A percentile compares a stretch with the other conserved stretches of the same genome.
phyloP scores from a whole-genome alignment of 2,329 filamentous ascomycete species.

The Beauveria medogensis region DNA sequence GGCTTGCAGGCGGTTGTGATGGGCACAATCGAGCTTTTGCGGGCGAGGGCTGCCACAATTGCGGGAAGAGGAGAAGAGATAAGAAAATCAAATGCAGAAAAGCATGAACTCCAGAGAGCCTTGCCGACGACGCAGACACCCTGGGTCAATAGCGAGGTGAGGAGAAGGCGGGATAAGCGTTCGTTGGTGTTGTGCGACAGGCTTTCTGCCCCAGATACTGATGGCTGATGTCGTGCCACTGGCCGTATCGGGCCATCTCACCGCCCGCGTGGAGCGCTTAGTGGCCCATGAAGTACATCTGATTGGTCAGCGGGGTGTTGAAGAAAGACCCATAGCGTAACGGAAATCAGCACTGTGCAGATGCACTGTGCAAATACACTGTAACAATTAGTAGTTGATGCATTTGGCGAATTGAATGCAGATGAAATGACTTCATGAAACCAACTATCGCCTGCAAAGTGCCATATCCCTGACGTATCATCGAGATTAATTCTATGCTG shows the following conservation, averaged over 20 bases:
- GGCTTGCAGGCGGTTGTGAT: neutral
- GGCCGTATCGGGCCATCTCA: slow-evolving; percentile 12
- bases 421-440: neutral
- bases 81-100: neutral
- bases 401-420: neutral
- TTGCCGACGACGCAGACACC: neutral
- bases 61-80: neutral
- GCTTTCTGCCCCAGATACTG: slow-evolving; percentile 11
- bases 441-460: no score
- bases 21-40: neutral
- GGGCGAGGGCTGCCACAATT: neutral
- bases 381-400: no score
- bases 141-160: neutral
- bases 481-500: no score
- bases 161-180: neutral
- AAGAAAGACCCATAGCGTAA: neutral
- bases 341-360: neutral
- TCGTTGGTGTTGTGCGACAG: slow-evolving; percentile 10
- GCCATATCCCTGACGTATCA: no score
- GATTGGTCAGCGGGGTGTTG: slow-evolving; percentile 3
- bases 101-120: neutral
- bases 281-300: neutral
- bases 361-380: neutral
- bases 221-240: slow-evolving; percentile 1
- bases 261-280: slow-evolving; percentile 11